A percentile compares a stretch with the other conserved stretches of the same genome.
phyloP scores from a whole-genome alignment of 2,329 filamentous ascomycete species.

The Sporothrix globosa region DNA sequence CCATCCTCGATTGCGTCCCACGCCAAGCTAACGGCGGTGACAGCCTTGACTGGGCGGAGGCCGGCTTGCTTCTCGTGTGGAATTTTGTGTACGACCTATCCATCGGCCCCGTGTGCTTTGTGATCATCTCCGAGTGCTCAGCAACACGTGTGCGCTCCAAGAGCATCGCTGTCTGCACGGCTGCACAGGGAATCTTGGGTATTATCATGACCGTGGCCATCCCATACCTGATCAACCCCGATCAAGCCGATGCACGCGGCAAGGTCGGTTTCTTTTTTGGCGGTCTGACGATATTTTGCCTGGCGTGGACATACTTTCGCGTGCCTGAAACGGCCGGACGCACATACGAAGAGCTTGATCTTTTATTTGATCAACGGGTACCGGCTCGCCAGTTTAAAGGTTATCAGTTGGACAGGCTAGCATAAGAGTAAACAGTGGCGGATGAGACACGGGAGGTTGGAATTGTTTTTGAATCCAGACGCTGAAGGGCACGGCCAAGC shows the following conservation, averaged over 20 bases:
- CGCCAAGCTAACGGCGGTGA: constrained; percentile 37
- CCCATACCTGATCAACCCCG: constrained; percentile 51
- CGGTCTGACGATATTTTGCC: constrained; percentile 51
- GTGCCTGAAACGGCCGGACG: constrained; percentile 59
- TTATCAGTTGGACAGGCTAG: neutral
- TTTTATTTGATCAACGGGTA: constrained; percentile 54
- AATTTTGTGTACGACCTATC: constrained; percentile 58
- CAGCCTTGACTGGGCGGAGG: constrained; percentile 50
- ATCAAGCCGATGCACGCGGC: constrained; percentile 49
- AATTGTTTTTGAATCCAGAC: neutral
- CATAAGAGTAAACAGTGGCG: neutral
- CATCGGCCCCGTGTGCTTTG: constrained; percentile 54
- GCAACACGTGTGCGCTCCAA: constrained; percentile 51
- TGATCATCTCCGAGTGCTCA: constrained; percentile 59
- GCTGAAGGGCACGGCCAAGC: no score
- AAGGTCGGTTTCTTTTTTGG: constrained; percentile 54
- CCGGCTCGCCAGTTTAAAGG: constrained; percentile 45
- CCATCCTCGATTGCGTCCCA: constrained; percentile 53
- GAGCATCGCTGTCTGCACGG: constrained; percentile 51
- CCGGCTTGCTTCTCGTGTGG: constrained; percentile 56
- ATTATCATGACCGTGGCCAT: constrained; percentile 51
- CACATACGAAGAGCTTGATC: constrained; percentile 59
- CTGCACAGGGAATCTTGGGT: constrained; percentile 47
- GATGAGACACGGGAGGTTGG: neutral
- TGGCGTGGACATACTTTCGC: constrained; percentile 57